Evolutionary conservation across 805 yeast genomes (phyloP), one percentile per base, ranked within the genome.

Genomic region (Saccharomycopsis sp.): DNA sequence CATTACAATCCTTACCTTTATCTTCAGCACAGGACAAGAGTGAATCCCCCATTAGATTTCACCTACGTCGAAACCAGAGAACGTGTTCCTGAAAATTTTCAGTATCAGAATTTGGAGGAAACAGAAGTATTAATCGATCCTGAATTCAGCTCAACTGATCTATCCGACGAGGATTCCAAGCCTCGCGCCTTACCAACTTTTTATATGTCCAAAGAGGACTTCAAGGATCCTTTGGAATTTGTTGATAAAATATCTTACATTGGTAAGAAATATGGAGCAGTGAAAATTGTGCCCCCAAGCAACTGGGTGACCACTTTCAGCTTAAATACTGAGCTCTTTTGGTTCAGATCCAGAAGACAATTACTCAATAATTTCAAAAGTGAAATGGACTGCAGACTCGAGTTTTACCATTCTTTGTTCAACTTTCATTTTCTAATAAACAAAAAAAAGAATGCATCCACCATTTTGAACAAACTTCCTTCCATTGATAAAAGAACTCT

Each of bases 401-500:
- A 60, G 18, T 78, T 80, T 49, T 69, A 75, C 49, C 53, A 54
- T 21, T 65, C 65, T 21, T 59, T 79, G 30, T 56, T 65, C 23
- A 53, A 59, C 5, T 73, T 68, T 49, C 75, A 71, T 39, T 36
- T 16, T 26, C 16, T 31, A 9, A 32, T 39, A 18, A 42, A 48
- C 22, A 27, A 25, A 15, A 50, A 49, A 18, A 52, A 48, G 9
- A 51, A 43, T 7, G 62, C 62, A n/a, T 25, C 27, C 2, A 25
- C n/a, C n/a, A 41, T 53, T 6, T 41, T 64, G 8, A 48, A 56
- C 20, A 76, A 72, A 50, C 56, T 79, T 8, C 92, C 92, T 1
- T 67, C 72, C 50, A 75, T 81, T 21, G 85, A 81, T 51, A 75
- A 75, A 49, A 61, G 81, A 39, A 71, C 77, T 1, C 56, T 83